phyloP scores from a whole-genome alignment of 345 rosid genomes.

The Mangifera indica region DNA sequence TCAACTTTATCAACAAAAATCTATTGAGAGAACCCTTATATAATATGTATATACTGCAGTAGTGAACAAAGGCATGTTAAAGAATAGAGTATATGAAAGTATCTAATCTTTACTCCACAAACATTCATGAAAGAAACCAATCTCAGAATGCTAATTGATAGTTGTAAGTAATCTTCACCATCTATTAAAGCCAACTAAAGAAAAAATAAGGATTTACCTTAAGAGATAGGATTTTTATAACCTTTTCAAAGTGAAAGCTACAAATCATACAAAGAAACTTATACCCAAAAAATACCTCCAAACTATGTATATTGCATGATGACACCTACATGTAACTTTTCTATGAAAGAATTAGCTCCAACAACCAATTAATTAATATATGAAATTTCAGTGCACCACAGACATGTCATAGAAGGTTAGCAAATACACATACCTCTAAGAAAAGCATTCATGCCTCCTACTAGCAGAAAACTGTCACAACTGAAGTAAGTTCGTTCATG shows the following conservation, averaged over 20 bases:
- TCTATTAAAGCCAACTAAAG: no score
- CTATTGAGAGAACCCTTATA: no score
- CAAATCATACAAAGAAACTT: background rate
- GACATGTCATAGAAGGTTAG: slow-evolving; percentile 1
- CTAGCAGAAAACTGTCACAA: background rate
- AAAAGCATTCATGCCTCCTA: background rate
- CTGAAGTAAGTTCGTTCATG: background rate
- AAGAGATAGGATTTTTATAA: background rate
- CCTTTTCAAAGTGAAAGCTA: background rate
- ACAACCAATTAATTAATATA: background rate
- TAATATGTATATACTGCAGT: no score
- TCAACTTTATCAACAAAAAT: no score
- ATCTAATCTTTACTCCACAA: no score
- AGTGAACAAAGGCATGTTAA: no score
- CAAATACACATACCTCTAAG: background rate
- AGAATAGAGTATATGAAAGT: no score
- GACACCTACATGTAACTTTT: background rate
- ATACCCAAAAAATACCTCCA: background rate
- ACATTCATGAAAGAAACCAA: no score
- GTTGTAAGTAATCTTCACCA: no score
- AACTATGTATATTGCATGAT: background rate
- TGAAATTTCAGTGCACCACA: background rate
- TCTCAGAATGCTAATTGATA: no score
- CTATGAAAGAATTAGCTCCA: background rate
- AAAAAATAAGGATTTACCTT: background rate